phyloP scores from a whole-genome alignment of 164 flowering plant genomes.

The Platanus orientalis region DNA sequence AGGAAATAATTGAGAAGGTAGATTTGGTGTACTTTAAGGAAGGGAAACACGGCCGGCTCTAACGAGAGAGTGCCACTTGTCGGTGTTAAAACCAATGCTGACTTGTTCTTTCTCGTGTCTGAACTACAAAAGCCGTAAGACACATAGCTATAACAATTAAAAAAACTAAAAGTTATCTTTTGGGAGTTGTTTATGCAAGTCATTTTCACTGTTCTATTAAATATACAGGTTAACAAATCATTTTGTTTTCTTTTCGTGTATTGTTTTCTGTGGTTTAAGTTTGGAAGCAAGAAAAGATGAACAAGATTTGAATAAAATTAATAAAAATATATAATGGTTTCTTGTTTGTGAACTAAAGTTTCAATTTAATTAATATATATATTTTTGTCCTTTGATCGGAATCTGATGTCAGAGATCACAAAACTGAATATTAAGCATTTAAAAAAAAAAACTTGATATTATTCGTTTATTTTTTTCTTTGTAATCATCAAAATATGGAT shows the following conservation, averaged over 20 bases:
- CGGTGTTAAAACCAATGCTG: constrained; percentile 53
- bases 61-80: constrained; percentile 40
- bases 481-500: too few species aligned
- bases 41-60: constrained; percentile 45
- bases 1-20: constrained; percentile 6
- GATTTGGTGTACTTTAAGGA: constrained; percentile 10
- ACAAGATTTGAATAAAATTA: not conserved
- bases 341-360: too few species aligned
- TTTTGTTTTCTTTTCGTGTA: constrained; percentile 1
- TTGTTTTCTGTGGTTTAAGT: not conserved
- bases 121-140: not conserved
- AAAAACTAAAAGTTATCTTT: constrained; percentile 5
- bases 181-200: not conserved
- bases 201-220: constrained; percentile 1
- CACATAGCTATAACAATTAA: constrained; percentile 15
- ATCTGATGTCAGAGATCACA: too few species aligned
- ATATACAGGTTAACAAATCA: not conserved
- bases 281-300: not conserved
- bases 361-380: too few species aligned
- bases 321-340: too few species aligned
- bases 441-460: too few species aligned
- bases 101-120: constrained; percentile 64
- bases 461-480: too few species aligned
- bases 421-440: too few species aligned
- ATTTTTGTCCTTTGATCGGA: too few species aligned